Evolutionary conservation across 441 rosid species (phyloP).

Genomic region (Sinapis alba): DNA sequence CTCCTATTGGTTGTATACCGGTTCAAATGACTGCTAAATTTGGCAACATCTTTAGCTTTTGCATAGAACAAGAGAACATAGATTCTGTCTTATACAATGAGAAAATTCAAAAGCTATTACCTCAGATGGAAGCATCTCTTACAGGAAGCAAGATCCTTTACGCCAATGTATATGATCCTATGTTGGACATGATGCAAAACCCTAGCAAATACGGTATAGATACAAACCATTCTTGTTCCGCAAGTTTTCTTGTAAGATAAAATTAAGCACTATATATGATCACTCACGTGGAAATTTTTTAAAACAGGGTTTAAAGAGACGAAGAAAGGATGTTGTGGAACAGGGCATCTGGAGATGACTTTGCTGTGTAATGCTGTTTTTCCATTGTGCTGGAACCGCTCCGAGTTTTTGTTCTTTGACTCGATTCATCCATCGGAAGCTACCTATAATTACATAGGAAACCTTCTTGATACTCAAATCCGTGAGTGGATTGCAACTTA

Average conservation of each 20-base stretch:
- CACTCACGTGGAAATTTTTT: neutral
- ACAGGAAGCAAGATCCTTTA: constrained; percentile 44
- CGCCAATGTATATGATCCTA: constrained; percentile 43
- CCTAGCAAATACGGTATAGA: constrained; percentile 49
- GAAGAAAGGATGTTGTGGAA: constrained; percentile 49
- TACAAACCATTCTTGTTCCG: neutral
- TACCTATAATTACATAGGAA: constrained; percentile 35
- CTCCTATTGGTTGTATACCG: constrained; percentile 65
- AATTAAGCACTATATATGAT: neutral
- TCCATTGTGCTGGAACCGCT: constrained; percentile 39
- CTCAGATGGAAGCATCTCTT: constrained; percentile 37
- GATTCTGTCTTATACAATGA: constrained; percentile 53
- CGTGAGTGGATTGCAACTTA: constrained; percentile 12
- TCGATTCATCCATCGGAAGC: constrained; percentile 57
- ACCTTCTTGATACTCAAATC: constrained; percentile 2
- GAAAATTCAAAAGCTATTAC: constrained; percentile 49
- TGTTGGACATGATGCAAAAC: constrained; percentile 47
- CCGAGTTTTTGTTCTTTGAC: constrained; percentile 56
- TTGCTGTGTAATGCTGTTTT: constrained; percentile 40
- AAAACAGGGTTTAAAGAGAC: constrained; percentile 38
- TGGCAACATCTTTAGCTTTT: constrained; percentile 26
- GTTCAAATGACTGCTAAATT: constrained; percentile 45
- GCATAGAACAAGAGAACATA: constrained; percentile 48
- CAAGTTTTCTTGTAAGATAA: neutral
- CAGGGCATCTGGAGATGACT: constrained; percentile 37